phyloP scores from a whole-genome alignment of 139 green algal genomes.

The Chloropicon primus region DNA sequence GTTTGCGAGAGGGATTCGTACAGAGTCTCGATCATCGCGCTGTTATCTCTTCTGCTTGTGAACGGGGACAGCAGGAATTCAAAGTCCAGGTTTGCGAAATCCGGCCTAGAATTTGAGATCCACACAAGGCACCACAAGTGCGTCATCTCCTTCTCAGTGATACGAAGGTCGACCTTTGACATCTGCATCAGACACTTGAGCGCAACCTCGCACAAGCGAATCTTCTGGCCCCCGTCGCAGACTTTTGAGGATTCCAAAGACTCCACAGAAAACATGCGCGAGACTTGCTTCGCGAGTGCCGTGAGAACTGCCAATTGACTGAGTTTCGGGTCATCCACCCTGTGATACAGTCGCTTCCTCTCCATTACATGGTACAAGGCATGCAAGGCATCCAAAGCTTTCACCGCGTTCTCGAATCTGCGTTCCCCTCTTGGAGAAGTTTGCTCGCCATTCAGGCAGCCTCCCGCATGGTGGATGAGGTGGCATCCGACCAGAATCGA shows the following conservation, averaged over 20 bases:
- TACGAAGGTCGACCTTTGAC: not conserved
- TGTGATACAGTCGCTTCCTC: not conserved
- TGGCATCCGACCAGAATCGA: not conserved
- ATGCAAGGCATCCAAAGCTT: not conserved
- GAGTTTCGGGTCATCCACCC: not conserved
- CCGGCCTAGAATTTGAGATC: not conserved
- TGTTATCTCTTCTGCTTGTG: not conserved
- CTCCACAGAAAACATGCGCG: not conserved
- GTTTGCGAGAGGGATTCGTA: not conserved
- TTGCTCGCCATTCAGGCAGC: not conserved
- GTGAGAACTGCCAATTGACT: not conserved
- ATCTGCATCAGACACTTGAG: not conserved
- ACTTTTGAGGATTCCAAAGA: not conserved
- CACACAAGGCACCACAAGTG: not conserved
- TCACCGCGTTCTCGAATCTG: not conserved
- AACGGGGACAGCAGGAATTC: not conserved
- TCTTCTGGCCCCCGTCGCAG: not conserved
- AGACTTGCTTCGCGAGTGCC: not conserved
- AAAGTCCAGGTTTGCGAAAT: not conserved
- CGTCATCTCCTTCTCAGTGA: not conserved
- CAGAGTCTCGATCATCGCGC: not conserved
- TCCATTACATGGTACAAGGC: not conserved
- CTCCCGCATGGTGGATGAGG: not conserved
- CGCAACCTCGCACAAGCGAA: not conserved
- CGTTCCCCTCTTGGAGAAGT: too few relatives aligned